Evolutionary conservation across 2,329 filamentous ascomycete species (phyloP), one percentile per base, ranked within the genome.

Genomic region (Trichoderma hamatum): DNA sequence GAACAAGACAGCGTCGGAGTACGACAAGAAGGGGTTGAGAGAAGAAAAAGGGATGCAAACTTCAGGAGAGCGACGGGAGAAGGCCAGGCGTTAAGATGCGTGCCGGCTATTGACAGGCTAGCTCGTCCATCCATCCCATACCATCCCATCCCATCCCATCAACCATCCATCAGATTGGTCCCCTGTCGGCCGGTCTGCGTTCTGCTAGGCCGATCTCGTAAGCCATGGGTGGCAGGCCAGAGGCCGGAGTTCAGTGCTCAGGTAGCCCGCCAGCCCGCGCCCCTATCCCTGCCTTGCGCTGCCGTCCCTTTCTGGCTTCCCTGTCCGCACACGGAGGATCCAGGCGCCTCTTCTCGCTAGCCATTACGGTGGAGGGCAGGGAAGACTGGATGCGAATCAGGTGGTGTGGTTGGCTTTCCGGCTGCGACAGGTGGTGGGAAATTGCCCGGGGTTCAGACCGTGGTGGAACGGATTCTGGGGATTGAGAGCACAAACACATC

Each of bases 161-260:
- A 43, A 59, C 54, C 64, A 66, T 66, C 63, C 63, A 66, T 66
- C 63, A 67, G 52, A 59, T 51, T 62, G 55, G 64, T 62, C 63
- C 68, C 68, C 68, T 70, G 68, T 60, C 59, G 46, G 46, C 46
- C 54, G 51, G 67, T 52, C 62, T 65, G 67, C 46, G 46, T 63
- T 67, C 51, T 70, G 63, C 46, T 70, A 70, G 68, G 68, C 68
- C 68, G 68, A 70, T 70, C 68, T 70, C 68, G 68, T 70, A 70
- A 67, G 68, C 68, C 68, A 70, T 62, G 68, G 68, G 63, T 69
- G 67, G n/a, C 51, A 58, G 60, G 30, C 61, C 68, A 70, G 52
- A 49, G 49, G 39, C 21, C 67, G 64, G 68, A 70, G 68, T 64
- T 67, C 63, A 70, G 56, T 68, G 51, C 68, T 70, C 63, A 68